Conservation (phyloP, 345 rosid species). For the Eucalyptus caleyi region DNA sequence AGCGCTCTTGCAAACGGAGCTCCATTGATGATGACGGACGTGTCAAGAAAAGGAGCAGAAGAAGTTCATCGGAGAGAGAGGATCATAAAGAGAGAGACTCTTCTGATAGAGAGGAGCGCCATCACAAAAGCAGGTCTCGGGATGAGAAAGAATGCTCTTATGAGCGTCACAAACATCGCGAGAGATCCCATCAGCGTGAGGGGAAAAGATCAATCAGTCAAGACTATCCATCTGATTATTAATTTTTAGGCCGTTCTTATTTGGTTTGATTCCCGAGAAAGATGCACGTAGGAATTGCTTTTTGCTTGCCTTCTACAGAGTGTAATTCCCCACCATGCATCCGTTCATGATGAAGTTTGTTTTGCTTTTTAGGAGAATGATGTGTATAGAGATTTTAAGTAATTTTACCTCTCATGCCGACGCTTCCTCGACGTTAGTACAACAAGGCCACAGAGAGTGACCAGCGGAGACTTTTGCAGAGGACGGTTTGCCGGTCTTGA, state of each 20-base stretch:
- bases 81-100: constrained; percentile 1
- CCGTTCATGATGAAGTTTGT: not conserved
- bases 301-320: not conserved
- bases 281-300: not conserved
- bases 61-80: constrained; percentile 13
- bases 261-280: not conserved
- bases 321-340: not conserved
- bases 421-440: not conserved
- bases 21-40: not conserved
- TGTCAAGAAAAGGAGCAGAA: not conserved
- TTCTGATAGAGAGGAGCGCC: constrained; percentile 9
- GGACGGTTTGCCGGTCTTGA: not conserved
- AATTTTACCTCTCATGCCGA: not conserved
- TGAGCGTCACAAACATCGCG: not conserved
- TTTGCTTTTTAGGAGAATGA: not conserved
- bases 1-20: constrained; percentile 9
- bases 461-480: not conserved
- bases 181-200: not conserved
- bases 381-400: not conserved
- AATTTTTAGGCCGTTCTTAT: not conserved
- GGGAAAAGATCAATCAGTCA: not conserved
- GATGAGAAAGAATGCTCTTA: not conserved
- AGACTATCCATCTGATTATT: constrained; percentile 1
- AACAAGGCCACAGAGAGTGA: not conserved
- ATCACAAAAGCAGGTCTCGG: constrained; percentile 12